Evolutionary conservation across 2,329 filamentous ascomycete genomes (phyloP), one percentile per base, ranked within the genome.

Genomic region (Venturia asperata): DNA sequence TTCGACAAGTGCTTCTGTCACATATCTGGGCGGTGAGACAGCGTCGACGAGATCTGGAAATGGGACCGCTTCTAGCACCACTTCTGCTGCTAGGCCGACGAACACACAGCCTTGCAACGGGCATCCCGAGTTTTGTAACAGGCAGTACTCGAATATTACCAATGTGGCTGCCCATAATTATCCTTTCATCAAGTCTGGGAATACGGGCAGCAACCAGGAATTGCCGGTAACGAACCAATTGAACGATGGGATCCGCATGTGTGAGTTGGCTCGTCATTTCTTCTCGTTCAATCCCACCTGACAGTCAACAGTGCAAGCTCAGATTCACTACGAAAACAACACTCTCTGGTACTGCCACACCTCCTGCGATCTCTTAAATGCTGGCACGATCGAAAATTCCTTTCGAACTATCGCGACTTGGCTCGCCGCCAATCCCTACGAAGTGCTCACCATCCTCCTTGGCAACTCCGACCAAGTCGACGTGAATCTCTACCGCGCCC

Each of bases 371-470:
- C 79, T 96, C 3, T 83, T 96, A 41, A 87, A 96, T 70, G 90
- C 84, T 1, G 92, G 93, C 0, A 87, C 89, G 9, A 88, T 94
- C 62, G 85, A 87, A 64, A 79, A 84, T 55, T 94, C 91, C 78
- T 85, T 97, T 42, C 79, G 79, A 7, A 81, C 80, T 0, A 88
- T 96, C 15, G 81, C 81, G 43, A 74, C 79, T 55, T 97, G 92
- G 92, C 85, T 97, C 2, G 81, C 83, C 7, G 70, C 73, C 0
- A 86, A 97, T 70, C 92, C 91, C 0, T 93, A 91, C 77, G 92
- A 97, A 69, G 89, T 97, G 1, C 84, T 97, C 34, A 92, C 91
- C 1, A 87, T 97, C 68, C 80, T 97, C 21, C 86, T 97, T 62
- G 91, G 87, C 66, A 97, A 97, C 74, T 87, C 85, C 71, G 89